Evolutionary conservation across 805 yeast species (phyloP).

Genomic region (Spathaspora sp.): DNA sequence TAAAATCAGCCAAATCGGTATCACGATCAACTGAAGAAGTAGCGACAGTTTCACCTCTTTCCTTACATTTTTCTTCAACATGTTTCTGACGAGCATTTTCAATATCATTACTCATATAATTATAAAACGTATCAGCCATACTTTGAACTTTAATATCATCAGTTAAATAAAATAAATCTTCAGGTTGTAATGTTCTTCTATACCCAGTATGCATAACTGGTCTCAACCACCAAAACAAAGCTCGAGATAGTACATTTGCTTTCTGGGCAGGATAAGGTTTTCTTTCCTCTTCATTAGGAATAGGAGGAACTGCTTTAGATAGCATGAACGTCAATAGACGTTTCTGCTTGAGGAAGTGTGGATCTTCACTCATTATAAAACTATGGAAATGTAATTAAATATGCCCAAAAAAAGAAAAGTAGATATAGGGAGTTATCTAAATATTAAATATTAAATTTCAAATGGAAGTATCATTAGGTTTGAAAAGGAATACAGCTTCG

Average conservation of each 20-base stretch:
- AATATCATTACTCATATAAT: slow-evolving; percentile 16
- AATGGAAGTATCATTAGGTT: not conserved
- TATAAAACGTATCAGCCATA: slow-evolving; percentile 25
- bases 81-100: slow-evolving; percentile 19
- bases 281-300: slow-evolving; percentile 52
- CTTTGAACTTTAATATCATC: slow-evolving; percentile 32
- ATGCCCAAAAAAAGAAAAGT: not conserved
- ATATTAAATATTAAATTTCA: too few relatives aligned
- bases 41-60: slow-evolving; percentile 21
- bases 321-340: slow-evolving; percentile 32
- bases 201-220: slow-evolving; percentile 67
- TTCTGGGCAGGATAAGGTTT: slow-evolving; percentile 38
- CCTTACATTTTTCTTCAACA: slow-evolving; percentile 21
- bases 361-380: not conserved
- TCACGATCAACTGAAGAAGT: slow-evolving; percentile 17
- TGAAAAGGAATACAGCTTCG: not conserved
- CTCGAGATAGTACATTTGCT: slow-evolving; percentile 36
- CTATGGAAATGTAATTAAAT: not conserved
- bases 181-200: slow-evolving; percentile 63
- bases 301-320: slow-evolving; percentile 44
- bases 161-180: slow-evolving; percentile 48
- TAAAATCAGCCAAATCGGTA: slow-evolving; percentile 29
- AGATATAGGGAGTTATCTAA: not conserved
- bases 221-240: slow-evolving; percentile 64
- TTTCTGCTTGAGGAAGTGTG: slow-evolving; percentile 21